Conservation (phyloP, 306 rosid genomes). For the cucumber (Cucumis sativus) region DNA sequence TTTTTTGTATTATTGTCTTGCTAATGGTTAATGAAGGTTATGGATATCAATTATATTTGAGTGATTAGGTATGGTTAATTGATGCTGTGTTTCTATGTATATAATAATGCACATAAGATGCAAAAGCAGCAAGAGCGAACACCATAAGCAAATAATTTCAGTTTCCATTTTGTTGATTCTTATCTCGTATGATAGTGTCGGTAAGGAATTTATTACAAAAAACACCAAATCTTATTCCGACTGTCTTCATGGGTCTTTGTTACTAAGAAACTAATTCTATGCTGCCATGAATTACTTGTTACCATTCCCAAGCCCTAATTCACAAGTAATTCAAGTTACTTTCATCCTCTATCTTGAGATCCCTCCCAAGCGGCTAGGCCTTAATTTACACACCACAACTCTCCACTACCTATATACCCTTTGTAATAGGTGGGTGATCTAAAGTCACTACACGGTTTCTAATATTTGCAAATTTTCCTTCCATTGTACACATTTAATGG, state of each 20-base stretch:
- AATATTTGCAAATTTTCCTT: not conserved
- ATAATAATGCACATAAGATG: not conserved
- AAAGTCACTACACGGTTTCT: not conserved
- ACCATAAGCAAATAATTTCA: not conserved
- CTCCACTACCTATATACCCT: too few relatives aligned
- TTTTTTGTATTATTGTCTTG: not conserved
- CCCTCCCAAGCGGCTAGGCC: too few relatives aligned
- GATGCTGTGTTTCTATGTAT: not conserved
- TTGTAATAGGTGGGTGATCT: not conserved
- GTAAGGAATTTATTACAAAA: not conserved
- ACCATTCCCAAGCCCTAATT: too few relatives aligned
- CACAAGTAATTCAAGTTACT: too few relatives aligned
- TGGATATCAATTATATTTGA: not conserved
- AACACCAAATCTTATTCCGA: not conserved
- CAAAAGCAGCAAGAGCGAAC: not conserved
- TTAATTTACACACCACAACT: too few relatives aligned
- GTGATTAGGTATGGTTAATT: not conserved
- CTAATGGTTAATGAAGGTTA: not conserved
- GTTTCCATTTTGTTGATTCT: not conserved
- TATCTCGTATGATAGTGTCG: not conserved
- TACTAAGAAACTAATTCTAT: not conserved
- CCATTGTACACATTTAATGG: not conserved
- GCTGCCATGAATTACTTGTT: not conserved
- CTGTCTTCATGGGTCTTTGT: not conserved
- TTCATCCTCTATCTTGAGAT: too few relatives aligned